A percentile compares a stretch with the other conserved stretches of the same genome.
Evolutionary conservation across 2,329 filamentous ascomycete species (phyloP).

Genomic region (Ramularia endophylla): DNA sequence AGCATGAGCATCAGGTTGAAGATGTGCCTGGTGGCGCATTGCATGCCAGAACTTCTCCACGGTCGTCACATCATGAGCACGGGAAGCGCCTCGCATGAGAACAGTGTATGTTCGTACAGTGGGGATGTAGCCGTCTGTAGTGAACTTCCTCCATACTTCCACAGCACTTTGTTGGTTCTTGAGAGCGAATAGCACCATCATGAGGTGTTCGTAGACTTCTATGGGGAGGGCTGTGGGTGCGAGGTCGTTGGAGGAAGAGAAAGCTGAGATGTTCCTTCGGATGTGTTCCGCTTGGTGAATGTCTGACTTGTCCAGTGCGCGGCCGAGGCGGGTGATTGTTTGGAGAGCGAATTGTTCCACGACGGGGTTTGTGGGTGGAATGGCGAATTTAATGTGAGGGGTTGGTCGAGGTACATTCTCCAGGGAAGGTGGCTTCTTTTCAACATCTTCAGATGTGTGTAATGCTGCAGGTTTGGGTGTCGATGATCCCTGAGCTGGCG

Average conservation of each 20-base stretch:
- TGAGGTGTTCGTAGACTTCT: constrained; percentile 36
- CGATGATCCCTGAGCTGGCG: not conserved
- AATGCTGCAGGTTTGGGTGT: not conserved
- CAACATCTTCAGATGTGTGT: too few relatives aligned
- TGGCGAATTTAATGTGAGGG: not conserved
- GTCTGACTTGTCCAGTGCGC: constrained; percentile 7
- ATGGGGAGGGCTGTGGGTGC: constrained; percentile 16
- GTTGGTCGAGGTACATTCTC: not conserved
- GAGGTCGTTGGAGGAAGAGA: constrained; percentile 4
- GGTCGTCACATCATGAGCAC: constrained; percentile 51
- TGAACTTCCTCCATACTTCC: constrained; percentile 54
- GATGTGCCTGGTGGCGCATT: constrained; percentile 49
- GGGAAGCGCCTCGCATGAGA: constrained; percentile 66
- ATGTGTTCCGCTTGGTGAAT: constrained; percentile 5
- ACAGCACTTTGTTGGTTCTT: constrained; percentile 40
- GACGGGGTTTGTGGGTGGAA: not conserved
- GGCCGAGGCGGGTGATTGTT: constrained; percentile 7
- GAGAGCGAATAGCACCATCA: constrained; percentile 44
- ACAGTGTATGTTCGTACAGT: constrained; percentile 62
- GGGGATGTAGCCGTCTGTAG: constrained; percentile 50
- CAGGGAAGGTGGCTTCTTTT: too few relatives aligned
- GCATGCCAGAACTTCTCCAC: constrained; percentile 63
- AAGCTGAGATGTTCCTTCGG: constrained; percentile 6
- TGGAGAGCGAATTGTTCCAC: constrained; percentile 9
- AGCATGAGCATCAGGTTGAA: constrained; percentile 56